Conservation (phyloP, 78 protist species). For the Pelomyxa schiedti region DNA sequence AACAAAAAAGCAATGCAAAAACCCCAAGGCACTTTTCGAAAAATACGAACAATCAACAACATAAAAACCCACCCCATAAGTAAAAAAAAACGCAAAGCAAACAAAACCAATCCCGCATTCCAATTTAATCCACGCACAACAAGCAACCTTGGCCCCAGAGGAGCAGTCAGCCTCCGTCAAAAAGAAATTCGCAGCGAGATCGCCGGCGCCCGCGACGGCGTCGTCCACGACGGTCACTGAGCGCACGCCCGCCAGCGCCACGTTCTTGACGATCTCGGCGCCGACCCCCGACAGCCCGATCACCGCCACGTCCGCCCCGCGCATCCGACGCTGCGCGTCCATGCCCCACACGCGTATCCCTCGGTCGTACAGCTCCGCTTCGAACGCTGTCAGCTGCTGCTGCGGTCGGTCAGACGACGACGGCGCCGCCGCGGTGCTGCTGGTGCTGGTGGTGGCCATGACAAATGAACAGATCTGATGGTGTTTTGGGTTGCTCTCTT, state of each 20-base stretch:
- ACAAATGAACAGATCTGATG: no score
- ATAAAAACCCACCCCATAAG: no score
- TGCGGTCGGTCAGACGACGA: no score
- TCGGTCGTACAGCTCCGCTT: constrained; percentile 51
- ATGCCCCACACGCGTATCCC: constrained; percentile 65
- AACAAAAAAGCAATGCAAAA: neutral
- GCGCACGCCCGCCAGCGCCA: constrained; percentile 84
- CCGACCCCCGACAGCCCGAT: constrained; percentile 78
- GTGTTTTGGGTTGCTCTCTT: no score
- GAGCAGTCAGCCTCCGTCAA: constrained; percentile 1
- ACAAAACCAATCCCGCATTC: no score
- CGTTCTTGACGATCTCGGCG: constrained; percentile 84
- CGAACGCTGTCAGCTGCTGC: constrained; percentile 45
- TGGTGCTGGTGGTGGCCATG: no score
- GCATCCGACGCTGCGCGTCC: constrained; percentile 50
- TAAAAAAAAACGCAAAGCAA: no score
- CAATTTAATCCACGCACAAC: no score
- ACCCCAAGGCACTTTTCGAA: neutral
- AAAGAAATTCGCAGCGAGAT: constrained; percentile 45
- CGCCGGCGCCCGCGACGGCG: constrained; percentile 3
- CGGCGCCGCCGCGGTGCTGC: no score
- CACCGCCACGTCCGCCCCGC: constrained; percentile 49
- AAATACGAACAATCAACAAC: neutral
- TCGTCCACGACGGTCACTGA: constrained; percentile 69
- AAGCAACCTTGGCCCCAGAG: constrained; percentile 38